Evolutionary conservation across 1,139 yeast genomes (phyloP).

Genomic region (Pichia sp.): DNA sequence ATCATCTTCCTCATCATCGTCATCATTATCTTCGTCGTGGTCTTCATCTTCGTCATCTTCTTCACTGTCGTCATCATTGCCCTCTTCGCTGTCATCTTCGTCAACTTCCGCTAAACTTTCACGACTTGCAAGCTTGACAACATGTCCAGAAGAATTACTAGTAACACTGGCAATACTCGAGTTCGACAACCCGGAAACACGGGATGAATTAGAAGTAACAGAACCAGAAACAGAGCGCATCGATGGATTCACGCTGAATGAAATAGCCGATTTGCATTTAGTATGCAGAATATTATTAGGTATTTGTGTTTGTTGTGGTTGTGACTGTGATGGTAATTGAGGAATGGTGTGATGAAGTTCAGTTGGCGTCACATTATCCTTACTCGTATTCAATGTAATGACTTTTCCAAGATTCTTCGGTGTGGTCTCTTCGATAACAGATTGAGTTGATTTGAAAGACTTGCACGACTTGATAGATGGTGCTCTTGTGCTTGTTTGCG

Average conservation of each 20-base stretch:
- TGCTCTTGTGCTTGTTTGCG: conserved; percentile 18
- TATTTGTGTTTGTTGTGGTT: background rate
- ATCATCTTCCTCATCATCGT: conserved; percentile 6
- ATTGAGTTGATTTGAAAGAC: conserved; percentile 12
- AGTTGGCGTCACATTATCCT: too few species aligned
- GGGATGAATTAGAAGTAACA: conserved; percentile 17
- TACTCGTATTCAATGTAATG: too few species aligned
- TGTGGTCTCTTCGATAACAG: background rate
- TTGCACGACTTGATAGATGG: conserved; percentile 14
- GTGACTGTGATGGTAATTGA: background rate
- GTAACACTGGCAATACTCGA: conserved; percentile 10
- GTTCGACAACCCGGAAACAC: conserved; percentile 6
- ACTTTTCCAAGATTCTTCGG: too few species aligned
- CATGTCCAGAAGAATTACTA: conserved; percentile 7
- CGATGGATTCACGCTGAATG: conserved; percentile 17
- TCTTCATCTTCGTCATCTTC: background rate
- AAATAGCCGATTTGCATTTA: conserved; percentile 26
- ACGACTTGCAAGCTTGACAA: background rate
- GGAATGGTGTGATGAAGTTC: too few species aligned
- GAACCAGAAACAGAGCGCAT: conserved; percentile 14
- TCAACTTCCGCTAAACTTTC: conserved; percentile 6
- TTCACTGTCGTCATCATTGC: background rate
- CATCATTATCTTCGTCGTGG: conserved; percentile 5
- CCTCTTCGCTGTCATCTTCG: background rate
- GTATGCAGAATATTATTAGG: conserved; percentile 21